Evolutionary conservation across 768 basidiomycete species (phyloP), one percentile per base, ranked within the genome.

Genomic region (Naganishia antarctica): DNA sequence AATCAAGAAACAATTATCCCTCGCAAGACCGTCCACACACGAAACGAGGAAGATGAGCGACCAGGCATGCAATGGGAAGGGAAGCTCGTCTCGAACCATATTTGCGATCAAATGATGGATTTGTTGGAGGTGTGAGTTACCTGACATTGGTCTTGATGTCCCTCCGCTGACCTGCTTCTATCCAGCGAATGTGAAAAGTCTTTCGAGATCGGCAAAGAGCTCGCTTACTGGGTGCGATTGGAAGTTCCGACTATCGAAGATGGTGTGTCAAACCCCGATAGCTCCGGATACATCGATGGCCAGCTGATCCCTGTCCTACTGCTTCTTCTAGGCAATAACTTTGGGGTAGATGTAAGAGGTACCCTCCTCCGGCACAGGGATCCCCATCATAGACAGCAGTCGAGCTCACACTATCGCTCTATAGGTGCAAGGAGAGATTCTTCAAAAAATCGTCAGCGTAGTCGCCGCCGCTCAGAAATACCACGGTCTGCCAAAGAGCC

Each of bases 181-280:
- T 58, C 32, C 28, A 63, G 61, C 1, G 61, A 63, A 51, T n/a
- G 32, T 13, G 47, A 49, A 34, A 46, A 63, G 29, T n/a, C 34
- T 5, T 31, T 23, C 23, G 3, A 26, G 13, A 34, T 63, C 4
- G 34, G 46, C 3, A 26, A 21, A 25, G 64, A 60, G 15, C 47
- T 65, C 1, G 4, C 26, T n/a, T 32, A 47, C 45, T 65, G 64
- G 64, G 4, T 65, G 3, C 12, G 18, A 45, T 32, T 65, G 9
- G 64, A 65, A 50, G 47, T 60, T 1, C 64, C 64, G 3, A 48
- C 23, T 13, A 60, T 65, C 12, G 64, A 65, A 31, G 64, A 59
- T 49, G 64, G 64, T 63, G 16, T 50, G 48, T 46, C 47, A n/a
- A n/a, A n/a, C n/a, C n/a, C n/a, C n/a, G 32, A 9, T 29, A 6